A percentile compares a stretch with the other conserved stretches of the same genome.
Evolutionary conservation across 306 rosid species (phyloP).

Genomic region (Trifolium subterraneum): DNA sequence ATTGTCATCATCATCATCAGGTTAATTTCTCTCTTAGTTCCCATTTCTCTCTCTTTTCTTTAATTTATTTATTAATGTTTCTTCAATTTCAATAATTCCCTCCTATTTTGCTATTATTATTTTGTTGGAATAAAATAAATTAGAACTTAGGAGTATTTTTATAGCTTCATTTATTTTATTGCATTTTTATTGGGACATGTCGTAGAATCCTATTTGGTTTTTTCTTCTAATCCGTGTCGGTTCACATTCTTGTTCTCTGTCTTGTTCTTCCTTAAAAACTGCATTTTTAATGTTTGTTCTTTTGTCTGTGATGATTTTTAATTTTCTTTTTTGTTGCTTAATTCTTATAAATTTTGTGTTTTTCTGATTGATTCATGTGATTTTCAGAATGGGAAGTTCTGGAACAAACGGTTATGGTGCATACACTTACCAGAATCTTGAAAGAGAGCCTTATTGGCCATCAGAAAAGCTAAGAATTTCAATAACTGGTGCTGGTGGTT

Average conservation of each 20-base stretch:
- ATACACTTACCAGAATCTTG: conserved; percentile 79
- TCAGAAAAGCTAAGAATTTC: conserved; percentile 84
- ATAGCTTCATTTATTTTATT: too few species aligned
- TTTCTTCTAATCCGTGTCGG: conserved; percentile 35
- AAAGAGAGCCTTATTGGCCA: conserved; percentile 95
- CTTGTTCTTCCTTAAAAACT: conserved; percentile 31
- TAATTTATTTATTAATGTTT: too few species aligned
- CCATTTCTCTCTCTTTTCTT: too few species aligned
- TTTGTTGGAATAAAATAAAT: too few species aligned
- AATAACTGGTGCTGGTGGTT: conserved; percentile 97
- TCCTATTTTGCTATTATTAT: too few species aligned
- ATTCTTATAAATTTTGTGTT: conserved; percentile 5
- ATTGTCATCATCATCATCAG: too few species aligned
- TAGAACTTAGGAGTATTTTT: too few species aligned
- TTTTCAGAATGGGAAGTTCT: conserved; percentile 82
- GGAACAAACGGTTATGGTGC: conserved; percentile 68
- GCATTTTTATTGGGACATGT: background rate
- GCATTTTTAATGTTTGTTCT: conserved; percentile 18
- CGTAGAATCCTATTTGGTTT: background rate
- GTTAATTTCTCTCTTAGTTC: too few species aligned
- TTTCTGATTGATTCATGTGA: conserved; percentile 27
- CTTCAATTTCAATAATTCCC: too few species aligned
- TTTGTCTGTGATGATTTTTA: background rate
- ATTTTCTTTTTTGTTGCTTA: background rate
- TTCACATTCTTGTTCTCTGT: conserved; percentile 3